Evolutionary conservation across 2,329 filamentous ascomycete genomes (phyloP).

Genomic region (Ustulina deusta): DNA sequence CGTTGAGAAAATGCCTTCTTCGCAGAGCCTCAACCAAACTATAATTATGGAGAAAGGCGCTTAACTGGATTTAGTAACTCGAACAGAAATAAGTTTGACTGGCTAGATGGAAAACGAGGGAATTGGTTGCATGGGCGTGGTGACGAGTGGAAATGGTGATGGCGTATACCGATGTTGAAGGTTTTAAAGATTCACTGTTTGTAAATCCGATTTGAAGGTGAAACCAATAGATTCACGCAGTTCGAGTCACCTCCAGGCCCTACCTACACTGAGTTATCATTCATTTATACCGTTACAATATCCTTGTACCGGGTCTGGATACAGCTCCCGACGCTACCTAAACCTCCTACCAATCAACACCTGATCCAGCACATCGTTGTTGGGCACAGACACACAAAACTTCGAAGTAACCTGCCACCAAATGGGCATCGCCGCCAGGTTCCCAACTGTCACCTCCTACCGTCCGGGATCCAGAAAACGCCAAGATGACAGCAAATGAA

Average conservation of each 20-base stretch:
- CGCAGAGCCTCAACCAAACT: background rate
- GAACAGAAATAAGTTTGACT: no score
- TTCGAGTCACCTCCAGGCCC: no score
- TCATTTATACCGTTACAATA: background rate
- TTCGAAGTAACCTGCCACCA: background rate
- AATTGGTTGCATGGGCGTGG: no score
- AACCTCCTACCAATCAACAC: background rate
- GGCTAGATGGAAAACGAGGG: no score
- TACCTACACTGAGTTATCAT: background rate
- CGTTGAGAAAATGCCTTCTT: background rate
- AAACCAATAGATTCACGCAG: background rate
- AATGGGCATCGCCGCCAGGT: background rate
- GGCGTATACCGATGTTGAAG: background rate
- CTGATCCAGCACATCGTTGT: background rate
- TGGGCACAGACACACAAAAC: background rate
- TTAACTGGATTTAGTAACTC: no score
- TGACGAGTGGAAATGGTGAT: no score
- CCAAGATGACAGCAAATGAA: constrained; percentile 35
- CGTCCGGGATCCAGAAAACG: constrained; percentile 1
- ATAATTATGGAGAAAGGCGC: no score
- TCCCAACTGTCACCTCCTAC: background rate
- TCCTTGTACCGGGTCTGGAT: constrained; percentile 13
- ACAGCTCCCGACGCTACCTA: constrained; percentile 8
- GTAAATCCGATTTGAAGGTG: background rate
- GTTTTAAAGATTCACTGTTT: background rate